phyloP scores from a whole-genome alignment of 352 stramenopile species.

The Phytophthora fragariaefolia region DNA sequence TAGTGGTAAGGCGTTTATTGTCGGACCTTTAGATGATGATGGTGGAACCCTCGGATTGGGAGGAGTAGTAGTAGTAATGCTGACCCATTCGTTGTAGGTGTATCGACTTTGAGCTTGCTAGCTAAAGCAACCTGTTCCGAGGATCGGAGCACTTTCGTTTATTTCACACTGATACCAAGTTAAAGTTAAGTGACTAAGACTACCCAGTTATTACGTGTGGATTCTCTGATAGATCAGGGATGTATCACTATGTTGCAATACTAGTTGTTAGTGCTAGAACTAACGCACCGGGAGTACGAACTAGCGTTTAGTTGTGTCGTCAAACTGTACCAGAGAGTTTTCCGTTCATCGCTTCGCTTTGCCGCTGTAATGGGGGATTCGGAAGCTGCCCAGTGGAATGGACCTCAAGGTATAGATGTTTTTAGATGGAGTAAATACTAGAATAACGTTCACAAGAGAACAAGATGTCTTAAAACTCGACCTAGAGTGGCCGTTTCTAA shows the following conservation, averaged over 20 bases:
- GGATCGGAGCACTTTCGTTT: neutral
- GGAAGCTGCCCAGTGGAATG: constrained; percentile 7
- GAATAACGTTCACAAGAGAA: constrained; percentile 16
- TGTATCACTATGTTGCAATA: neutral
- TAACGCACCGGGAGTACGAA: neutral
- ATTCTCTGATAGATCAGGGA: neutral
- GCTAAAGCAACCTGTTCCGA: neutral
- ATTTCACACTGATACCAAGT: constrained; percentile 15
- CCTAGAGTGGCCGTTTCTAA: neutral
- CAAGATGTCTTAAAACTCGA: neutral
- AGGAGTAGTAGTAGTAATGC: neutral
- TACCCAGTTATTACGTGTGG: constrained; percentile 18
- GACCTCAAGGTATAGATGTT: neutral
- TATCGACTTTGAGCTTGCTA: constrained; percentile 1
- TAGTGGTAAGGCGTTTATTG: neutral
- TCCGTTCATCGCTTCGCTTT: constrained; percentile 1
- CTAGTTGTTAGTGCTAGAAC: constrained; percentile 4
- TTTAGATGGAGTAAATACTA: constrained; percentile 9
- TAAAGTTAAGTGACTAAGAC: constrained; percentile 4
- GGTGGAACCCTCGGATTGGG: neutral
- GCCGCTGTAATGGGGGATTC: constrained; percentile 9
- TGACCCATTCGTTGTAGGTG: constrained; percentile 5
- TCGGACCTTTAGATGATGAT: neutral
- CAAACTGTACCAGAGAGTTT: neutral
- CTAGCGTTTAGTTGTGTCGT: neutral